Percentiles rank a stretch among this genome's conserved stretches.
Evolutionary conservation across 371 early-diverging fungal species (phyloP).

Genomic region (Syncephalastrum contaminatum): DNA sequence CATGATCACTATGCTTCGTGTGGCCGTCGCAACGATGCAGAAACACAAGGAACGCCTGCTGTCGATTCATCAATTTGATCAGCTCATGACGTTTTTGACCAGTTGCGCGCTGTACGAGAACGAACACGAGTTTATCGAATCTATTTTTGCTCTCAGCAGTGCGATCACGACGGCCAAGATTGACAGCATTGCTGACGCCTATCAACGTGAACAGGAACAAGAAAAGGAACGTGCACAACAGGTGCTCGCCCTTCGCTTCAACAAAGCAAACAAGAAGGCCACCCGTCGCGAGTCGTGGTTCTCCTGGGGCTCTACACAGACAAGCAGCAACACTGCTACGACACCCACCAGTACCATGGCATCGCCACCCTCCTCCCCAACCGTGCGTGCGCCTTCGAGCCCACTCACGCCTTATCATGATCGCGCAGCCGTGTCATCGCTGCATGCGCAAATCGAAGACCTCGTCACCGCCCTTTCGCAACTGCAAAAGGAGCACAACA

Average conservation of each 20-base stretch:
- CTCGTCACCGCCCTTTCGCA: conserved; percentile 55
- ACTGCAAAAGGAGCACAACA: conserved; percentile 54
- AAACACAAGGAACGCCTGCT: conserved; percentile 77
- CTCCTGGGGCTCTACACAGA: conserved; percentile 13
- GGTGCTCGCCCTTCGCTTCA: conserved; percentile 46
- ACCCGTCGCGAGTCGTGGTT: conserved; percentile 21
- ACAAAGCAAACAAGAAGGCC: conserved; percentile 13
- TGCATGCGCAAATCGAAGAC: conserved; percentile 62
- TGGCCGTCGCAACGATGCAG: conserved; percentile 84
- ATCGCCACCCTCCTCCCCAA: conserved; percentile 12
- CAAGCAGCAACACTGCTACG: neutral
- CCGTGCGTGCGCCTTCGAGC: neutral
- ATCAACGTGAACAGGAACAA: conserved; percentile 56
- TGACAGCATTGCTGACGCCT: conserved; percentile 67
- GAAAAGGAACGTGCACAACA: conserved; percentile 57
- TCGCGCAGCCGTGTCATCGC: conserved; percentile 6
- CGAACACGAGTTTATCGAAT: conserved; percentile 71
- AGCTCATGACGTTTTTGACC: conserved; percentile 76
- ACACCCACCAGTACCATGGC: neutral
- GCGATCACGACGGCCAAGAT: conserved; percentile 71
- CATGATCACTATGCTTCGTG: conserved; percentile 81
- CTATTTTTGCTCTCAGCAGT: conserved; percentile 70
- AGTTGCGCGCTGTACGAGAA: conserved; percentile 76
- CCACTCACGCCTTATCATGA: conserved; percentile 4
- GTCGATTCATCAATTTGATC: conserved; percentile 80